These are phyloP conservation scores for Iris pallida DNA, from an alignment of 116 monocot species.

Conservation along the genomic window DNA sequence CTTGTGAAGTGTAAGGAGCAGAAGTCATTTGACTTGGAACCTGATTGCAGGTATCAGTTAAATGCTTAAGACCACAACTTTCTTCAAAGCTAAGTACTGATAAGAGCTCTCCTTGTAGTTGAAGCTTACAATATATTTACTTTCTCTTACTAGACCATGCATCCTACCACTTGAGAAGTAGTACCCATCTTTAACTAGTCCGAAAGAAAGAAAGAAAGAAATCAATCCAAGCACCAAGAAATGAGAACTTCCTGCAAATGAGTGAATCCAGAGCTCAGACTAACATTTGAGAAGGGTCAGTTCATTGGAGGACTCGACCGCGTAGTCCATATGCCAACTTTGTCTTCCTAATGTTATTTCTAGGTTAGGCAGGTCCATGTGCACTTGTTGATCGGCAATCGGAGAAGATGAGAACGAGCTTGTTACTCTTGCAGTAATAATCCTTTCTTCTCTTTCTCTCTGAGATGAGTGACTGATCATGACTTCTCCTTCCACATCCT, in stretches of 20 bases:
- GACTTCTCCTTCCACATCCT: not conserved
- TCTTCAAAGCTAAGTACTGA: not conserved
- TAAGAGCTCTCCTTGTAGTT: not conserved
- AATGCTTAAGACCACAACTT: not conserved
- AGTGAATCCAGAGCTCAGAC: not conserved
- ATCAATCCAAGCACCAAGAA: too few relatives aligned
- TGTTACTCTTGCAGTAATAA: not conserved
- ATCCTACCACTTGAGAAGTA: too few relatives aligned
- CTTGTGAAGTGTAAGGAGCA: too few relatives aligned
- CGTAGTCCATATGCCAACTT: constrained; percentile 50
- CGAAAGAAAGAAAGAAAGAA: too few relatives aligned
- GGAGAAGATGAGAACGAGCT: constrained; percentile 1
- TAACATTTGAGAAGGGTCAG: constrained; percentile 14
- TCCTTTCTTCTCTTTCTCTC: not conserved
- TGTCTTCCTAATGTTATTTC: constrained; percentile 70
- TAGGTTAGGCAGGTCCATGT: constrained; percentile 37
- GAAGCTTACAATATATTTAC: constrained; percentile 4
- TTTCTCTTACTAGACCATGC: too few relatives aligned
- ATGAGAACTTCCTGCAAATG: too few relatives aligned
- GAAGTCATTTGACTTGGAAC: not conserved
- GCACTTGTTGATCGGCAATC: not conserved
- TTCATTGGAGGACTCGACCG: constrained; percentile 10
- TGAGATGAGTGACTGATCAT: not conserved
- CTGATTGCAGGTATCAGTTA: not conserved
- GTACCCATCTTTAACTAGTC: too few relatives aligned